Evolutionary conservation across 2,329 filamentous ascomycete genomes (phyloP).

Genomic region (Xylaria multiplex): DNA sequence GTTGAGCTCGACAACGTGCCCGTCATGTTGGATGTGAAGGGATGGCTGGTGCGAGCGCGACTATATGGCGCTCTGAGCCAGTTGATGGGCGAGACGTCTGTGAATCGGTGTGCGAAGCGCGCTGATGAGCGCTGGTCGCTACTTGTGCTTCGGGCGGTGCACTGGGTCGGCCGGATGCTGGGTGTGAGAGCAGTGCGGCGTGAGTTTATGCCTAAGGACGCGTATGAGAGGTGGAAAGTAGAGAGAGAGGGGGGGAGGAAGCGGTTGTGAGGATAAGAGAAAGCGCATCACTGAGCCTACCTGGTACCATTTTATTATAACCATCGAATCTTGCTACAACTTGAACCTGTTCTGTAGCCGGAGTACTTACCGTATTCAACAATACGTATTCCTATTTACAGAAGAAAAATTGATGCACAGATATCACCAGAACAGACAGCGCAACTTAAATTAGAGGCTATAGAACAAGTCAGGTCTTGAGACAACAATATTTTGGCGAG

Average conservation of each 20-base stretch:
- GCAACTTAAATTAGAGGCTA: too few species aligned
- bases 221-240: neutral
- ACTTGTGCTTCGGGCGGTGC: neutral
- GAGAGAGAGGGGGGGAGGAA: neutral
- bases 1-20: conserved; percentile 8
- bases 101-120: neutral
- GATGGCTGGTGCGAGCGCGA: neutral
- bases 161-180: neutral
- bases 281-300: too few species aligned
- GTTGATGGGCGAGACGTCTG: neutral
- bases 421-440: too few species aligned
- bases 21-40: neutral
- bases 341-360: too few species aligned
- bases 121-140: neutral
- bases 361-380: too few species aligned
- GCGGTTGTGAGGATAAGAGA: neutral
- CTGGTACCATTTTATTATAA: too few species aligned
- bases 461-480: too few species aligned
- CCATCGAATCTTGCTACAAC: too few species aligned
- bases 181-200: neutral
- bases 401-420: too few species aligned
- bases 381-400: too few species aligned
- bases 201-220: neutral
- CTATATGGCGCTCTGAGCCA: neutral
- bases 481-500: too few species aligned